Evolutionary conservation across 352 stramenopile genomes (phyloP).

Genomic region (Globisporangium barbulae): DNA sequence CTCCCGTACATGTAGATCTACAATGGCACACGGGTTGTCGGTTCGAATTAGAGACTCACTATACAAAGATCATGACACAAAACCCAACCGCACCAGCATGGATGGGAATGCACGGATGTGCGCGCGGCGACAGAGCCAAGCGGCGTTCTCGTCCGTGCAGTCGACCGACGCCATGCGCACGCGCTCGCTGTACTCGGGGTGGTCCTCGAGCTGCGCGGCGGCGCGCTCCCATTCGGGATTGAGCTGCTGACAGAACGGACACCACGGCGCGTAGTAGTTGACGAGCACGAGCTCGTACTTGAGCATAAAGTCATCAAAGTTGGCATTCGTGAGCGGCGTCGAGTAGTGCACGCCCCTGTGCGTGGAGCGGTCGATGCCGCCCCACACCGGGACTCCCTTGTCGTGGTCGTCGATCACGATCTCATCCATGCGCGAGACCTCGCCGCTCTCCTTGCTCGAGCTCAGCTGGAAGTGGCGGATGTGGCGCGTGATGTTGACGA

Average conservation of each 20-base stretch:
- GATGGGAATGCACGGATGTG: conserved; percentile 80
- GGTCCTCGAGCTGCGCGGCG: conserved; percentile 61
- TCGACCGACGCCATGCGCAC: conserved; percentile 79
- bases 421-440: conserved; percentile 55
- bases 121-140: conserved; percentile 62
- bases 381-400: conserved; percentile 61
- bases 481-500: conserved; percentile 78
- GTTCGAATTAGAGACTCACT: background rate
- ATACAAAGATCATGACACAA: background rate
- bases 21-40: background rate
- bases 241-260: conserved; percentile 68
- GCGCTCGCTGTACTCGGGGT: conserved; percentile 77
- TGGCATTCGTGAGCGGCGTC: conserved; percentile 56
- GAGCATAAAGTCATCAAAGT: conserved; percentile 75
- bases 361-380: conserved; percentile 44
- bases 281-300: conserved; percentile 86
- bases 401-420: conserved; percentile 67
- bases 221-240: conserved; percentile 77
- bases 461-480: conserved; percentile 72
- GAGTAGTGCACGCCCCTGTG: conserved; percentile 69
- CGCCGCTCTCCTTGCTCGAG: conserved; percentile 22
- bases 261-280: conserved; percentile 86
- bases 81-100: conserved; percentile 39
- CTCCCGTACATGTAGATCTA: conserved; percentile 85
- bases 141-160: conserved; percentile 63